Evolutionary conservation across 2,329 filamentous ascomycete genomes (phyloP).

Genomic region (Juglanconis sp.): DNA sequence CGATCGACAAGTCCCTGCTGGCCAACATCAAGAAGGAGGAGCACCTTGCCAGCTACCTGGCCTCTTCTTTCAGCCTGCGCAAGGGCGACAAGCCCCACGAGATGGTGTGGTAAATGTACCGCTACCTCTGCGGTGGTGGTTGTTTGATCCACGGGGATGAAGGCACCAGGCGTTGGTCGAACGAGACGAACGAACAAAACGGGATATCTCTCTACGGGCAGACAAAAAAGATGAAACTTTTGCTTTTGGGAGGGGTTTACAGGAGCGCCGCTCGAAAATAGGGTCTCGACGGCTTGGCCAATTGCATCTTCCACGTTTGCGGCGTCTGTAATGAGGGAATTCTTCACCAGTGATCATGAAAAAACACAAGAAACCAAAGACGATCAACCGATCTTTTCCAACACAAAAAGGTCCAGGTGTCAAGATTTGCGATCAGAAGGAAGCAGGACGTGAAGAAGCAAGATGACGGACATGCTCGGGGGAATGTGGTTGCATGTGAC

Average conservation of each 20-base stretch:
- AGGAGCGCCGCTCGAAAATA: slow-evolving; percentile 20
- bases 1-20: slow-evolving; percentile 93
- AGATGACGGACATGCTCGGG: not conserved
- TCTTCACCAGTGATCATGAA: slow-evolving; percentile 49
- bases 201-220: slow-evolving; percentile 20
- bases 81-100: slow-evolving; percentile 99
- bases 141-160: slow-evolving; percentile 9
- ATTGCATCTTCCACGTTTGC: slow-evolving; percentile 65
- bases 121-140: slow-evolving; percentile 2
- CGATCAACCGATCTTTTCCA: slow-evolving; percentile 10
- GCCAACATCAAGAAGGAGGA: slow-evolving; percentile 98
- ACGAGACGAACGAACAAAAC: slow-evolving; percentile 20
- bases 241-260: slow-evolving; percentile 20
- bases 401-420: not conserved
- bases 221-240: slow-evolving; percentile 24
- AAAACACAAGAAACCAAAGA: slow-evolving; percentile 23
- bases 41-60: slow-evolving; percentile 89
- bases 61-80: slow-evolving; percentile 94
- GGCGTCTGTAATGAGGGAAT: slow-evolving; percentile 62
- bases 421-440: not conserved
- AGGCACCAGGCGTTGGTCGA: slow-evolving; percentile 16
- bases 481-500: slow-evolving; percentile 2
- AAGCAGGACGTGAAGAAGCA: slow-evolving; percentile 8
- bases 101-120: slow-evolving; percentile 87
- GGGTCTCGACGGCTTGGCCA: slow-evolving; percentile 51